Percentiles rank a stretch among this genome's conserved stretches.
Evolutionary conservation across 306 rosid species (phyloP).

Genomic region (Trichosanthes truncata): DNA sequence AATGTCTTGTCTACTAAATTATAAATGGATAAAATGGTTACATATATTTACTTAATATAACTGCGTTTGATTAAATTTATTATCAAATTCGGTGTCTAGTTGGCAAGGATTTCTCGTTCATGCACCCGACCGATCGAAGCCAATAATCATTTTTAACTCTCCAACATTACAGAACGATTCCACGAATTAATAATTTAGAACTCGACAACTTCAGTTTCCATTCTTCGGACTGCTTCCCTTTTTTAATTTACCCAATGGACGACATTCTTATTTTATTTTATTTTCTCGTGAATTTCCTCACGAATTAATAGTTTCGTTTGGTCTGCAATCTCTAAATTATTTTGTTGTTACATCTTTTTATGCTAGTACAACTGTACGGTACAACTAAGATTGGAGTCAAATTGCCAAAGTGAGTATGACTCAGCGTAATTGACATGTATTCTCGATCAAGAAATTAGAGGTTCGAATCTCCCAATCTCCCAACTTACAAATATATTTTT

Average conservation of each 20-base stretch:
- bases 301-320: neutral
- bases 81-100: neutral
- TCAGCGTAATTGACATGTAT: no score
- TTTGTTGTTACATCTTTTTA: no score
- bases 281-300: no score
- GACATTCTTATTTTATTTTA: neutral
- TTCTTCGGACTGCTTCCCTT: neutral
- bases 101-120: neutral
- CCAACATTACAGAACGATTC: slow-evolving; percentile 6
- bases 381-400: no score
- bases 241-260: neutral
- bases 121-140: neutral
- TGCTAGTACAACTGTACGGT: no score
- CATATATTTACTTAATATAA: neutral
- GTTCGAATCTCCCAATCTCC: no score
- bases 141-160: neutral
- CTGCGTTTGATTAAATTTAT: neutral
- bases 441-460: no score
- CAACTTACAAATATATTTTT: no score
- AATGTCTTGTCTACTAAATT: no score
- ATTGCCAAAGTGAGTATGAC: no score
- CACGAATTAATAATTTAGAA: neutral
- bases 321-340: no score
- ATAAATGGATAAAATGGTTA: no score
- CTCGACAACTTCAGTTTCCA: neutral